Evolutionary conservation across 1,284 basidiomycete species (phyloP), one percentile per base, ranked within the genome.

Genomic region (Hymenochaete sp.): DNA sequence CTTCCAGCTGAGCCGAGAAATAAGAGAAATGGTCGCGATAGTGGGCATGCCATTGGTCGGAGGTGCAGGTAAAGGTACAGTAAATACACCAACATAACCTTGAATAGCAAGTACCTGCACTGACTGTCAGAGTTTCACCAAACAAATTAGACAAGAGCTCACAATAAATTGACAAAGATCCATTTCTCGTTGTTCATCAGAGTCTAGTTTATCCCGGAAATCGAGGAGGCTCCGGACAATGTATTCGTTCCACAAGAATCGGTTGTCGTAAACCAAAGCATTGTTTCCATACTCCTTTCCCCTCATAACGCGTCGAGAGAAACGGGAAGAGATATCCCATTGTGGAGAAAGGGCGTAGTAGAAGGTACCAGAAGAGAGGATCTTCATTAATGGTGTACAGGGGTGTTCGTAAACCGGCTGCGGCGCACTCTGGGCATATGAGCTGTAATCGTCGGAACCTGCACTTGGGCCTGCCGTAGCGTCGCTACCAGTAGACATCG

Each of bases 1-100:
- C 64, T 93, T 95, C 81, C 89, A 95, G 26, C 93, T 87, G 6
- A 98, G 71, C 21, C 95, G 73, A 7, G 86, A 91, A 44, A 96
- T 84, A 47, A 97, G 64, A 2, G 82, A 79, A 13, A 95, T 63
- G 1, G 82, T 82, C 9, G 78, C 81, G 47, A 83, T 65, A 32
- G 70, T 70, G 13, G 79, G 82, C 36, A 71, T 59, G 7, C 80
- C 83, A 57, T 80, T 73, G 19, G 76, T 80, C 38, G 82, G 85
- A 19, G 79, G 87, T 22, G 75, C 76, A 33, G 83, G 81, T 21
- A 88, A 65, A 16, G 77, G 76, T 65, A 82, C 78, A 2, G 74
- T 79, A 58, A 71, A 82, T 37, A 77, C 68, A 0, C 87, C 91
- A 50, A 80, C 87, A 62, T 80, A 97, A 8, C 95, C 96, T 71